Evolutionary conservation across 2,329 filamentous ascomycete genomes (phyloP), one percentile per base, ranked within the genome.

Genomic region (Apiospora aurea): DNA sequence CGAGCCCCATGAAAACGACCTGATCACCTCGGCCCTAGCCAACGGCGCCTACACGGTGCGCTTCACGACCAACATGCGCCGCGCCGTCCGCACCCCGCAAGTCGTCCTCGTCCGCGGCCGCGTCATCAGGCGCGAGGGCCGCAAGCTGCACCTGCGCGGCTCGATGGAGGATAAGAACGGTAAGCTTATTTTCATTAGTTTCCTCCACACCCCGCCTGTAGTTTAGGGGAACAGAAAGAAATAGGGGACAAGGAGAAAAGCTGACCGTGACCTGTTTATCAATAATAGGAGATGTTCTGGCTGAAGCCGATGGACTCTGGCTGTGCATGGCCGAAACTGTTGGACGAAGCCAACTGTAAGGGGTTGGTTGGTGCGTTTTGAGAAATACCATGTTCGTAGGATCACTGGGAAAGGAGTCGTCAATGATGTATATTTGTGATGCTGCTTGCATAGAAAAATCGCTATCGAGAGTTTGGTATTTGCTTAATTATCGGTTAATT

Each of bases 161-260:
- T 75, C 73, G 34, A 75, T 80, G 67, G 77, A 78, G 64, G 78
- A 80, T 71, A 76, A 76, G 49, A 71, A 80, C 44, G 79, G 78
- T 77, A 24, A 73, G 76, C 47, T 38, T 41, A 26, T 67, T 18
- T 41, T 44, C n/a, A 11, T 43, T 46, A 5, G 49, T 14, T 64
- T 0, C 29, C 1, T 47, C 44, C 38, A 6, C 34, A 5, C 34
- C 34, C 7, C 34, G 5, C 2, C 34, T 3, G 5, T 38, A 5
- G 4, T 3, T 38, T 1, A 5, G 38, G 14, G 21, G 26, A 11
- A n/a, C 34, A 43, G 69, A 69, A 46, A 66, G 51, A 44, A 44
- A 43, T n/a, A 26, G 34, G 49, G 11, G 51, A 34, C 67, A 73
- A 26, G 75, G 7, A 49, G 10, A n/a, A n/a, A 69, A 51, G 38